phyloP scores from a whole-genome alignment of 371 early-diverging fungal genomes.

The Mycotypha africana region DNA sequence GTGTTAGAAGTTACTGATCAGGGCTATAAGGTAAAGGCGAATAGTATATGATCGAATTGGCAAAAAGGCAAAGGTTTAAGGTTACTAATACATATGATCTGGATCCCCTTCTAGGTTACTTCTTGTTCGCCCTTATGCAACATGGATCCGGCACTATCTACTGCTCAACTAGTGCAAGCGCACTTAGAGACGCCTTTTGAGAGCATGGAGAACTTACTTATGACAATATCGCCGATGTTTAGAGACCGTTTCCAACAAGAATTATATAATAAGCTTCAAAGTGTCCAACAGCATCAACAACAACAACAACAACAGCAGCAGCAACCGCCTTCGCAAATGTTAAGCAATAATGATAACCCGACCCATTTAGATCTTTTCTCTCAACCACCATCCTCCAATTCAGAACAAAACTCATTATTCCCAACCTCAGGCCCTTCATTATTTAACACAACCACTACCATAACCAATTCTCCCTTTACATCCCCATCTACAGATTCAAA shows the following conservation, averaged over 20 bases:
- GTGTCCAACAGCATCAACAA: constrained; percentile 10
- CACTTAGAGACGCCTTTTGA: constrained; percentile 18
- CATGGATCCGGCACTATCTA: constrained; percentile 2
- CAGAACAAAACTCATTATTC: too few relatives aligned
- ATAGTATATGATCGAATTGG: too few relatives aligned
- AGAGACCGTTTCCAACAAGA: constrained; percentile 24
- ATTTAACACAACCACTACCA: too few relatives aligned
- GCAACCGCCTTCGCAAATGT: too few relatives aligned
- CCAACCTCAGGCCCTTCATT: too few relatives aligned
- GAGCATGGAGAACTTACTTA: constrained; percentile 31
- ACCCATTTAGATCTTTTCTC: constrained; percentile 1
- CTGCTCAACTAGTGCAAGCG: constrained; percentile 11
- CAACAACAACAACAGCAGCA: not conserved
- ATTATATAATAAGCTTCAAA: constrained; percentile 21
- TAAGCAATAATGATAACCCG: not conserved
- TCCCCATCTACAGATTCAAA: too few relatives aligned
- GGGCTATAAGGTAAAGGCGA: constrained; percentile 24
- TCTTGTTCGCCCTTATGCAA: constrained; percentile 21
- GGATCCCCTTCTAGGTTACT: constrained; percentile 16
- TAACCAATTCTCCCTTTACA: too few relatives aligned
- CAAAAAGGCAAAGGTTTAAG: too few relatives aligned
- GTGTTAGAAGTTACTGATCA: constrained; percentile 21
- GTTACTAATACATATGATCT: too few relatives aligned
- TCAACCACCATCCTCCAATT: too few relatives aligned
- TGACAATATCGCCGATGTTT: constrained; percentile 37